Conservation (phyloP, 768 basidiomycete species). For the Cytidiella melzeri region DNA sequence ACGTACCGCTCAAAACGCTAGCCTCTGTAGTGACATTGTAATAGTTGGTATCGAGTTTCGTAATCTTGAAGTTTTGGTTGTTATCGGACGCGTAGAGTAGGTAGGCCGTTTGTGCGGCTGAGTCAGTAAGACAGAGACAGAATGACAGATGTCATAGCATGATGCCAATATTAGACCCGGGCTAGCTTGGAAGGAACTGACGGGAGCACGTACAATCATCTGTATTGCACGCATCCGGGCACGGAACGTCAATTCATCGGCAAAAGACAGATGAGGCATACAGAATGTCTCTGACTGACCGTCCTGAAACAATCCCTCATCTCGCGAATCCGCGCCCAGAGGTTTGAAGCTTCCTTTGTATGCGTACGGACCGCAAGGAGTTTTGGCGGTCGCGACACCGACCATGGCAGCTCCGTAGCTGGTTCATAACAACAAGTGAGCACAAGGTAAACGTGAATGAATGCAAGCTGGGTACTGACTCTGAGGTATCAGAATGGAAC, state of each 20-base stretch:
- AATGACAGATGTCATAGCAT: background rate
- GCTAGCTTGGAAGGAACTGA: background rate
- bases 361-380: conserved; percentile 56
- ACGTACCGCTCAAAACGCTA: conserved; percentile 38
- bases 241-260: conserved; percentile 1
- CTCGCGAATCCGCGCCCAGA: conserved; percentile 52
- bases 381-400: conserved; percentile 52
- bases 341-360: conserved; percentile 52
- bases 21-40: conserved; percentile 47
- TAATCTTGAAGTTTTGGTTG: conserved; percentile 66
- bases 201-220: conserved; percentile 7
- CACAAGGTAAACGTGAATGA: background rate
- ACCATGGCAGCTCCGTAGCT: conserved; percentile 63
- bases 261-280: background rate
- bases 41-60: conserved; percentile 49
- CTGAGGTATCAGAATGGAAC: conserved; percentile 61
- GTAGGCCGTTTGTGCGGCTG: conserved; percentile 43
- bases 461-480: conserved; percentile 33
- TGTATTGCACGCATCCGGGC: background rate
- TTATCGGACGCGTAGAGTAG: conserved; percentile 62
- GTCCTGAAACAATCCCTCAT: conserved; percentile 54
- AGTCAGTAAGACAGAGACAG: background rate
- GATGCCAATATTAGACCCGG: background rate
- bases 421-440: background rate
- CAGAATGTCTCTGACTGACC: conserved; percentile 26